These are phyloP conservation scores for Eimeria maxima DNA, from an alignment of 169 alveolate species.

Conservation along the genomic window DNA sequence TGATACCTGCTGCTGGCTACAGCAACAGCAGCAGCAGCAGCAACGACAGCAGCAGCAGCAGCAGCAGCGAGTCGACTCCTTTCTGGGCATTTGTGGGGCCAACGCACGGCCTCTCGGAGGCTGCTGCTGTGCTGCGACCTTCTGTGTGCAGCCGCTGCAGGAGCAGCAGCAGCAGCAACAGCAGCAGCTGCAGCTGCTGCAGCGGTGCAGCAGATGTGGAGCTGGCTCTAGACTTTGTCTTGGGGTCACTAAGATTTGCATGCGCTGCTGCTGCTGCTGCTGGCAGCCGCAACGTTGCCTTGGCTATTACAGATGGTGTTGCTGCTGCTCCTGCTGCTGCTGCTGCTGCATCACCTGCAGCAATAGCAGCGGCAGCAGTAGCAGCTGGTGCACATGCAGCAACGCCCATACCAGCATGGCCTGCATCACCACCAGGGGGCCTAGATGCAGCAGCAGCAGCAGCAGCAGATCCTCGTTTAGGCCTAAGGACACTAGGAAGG, in stretches of 20 bases:
- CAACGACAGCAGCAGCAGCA: constrained; percentile 61
- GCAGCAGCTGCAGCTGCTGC: constrained; percentile 41
- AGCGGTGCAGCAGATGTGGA: constrained; percentile 46
- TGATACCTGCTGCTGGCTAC: background rate
- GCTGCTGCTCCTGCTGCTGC: constrained; percentile 44
- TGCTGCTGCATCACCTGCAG: constrained; percentile 28
- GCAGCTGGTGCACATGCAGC: constrained; percentile 28
- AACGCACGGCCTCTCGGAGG: constrained; percentile 48
- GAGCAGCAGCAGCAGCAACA: constrained; percentile 31
- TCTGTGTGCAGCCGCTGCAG: constrained; percentile 52
- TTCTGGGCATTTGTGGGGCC: constrained; percentile 65
- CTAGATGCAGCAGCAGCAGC: constrained; percentile 70
- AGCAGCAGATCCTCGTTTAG: constrained; percentile 30
- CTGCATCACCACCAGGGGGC: constrained; percentile 15
- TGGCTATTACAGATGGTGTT: constrained; percentile 53
- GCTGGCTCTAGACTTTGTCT: constrained; percentile 12
- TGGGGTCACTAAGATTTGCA: constrained; percentile 20
- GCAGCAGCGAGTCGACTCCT: constrained; percentile 49
- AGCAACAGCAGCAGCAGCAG: constrained; percentile 70
- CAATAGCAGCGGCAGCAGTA: constrained; percentile 3
- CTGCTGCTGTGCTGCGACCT: constrained; percentile 21
- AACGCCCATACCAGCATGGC: background rate
- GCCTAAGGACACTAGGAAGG: background rate
- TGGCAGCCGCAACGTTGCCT: constrained; percentile 36
- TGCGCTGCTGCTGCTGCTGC: background rate